Percentiles rank a stretch among this genome's conserved stretches.
Evolutionary conservation across 768 basidiomycete genomes (phyloP).

Genomic region (Boletus subparvulus): DNA sequence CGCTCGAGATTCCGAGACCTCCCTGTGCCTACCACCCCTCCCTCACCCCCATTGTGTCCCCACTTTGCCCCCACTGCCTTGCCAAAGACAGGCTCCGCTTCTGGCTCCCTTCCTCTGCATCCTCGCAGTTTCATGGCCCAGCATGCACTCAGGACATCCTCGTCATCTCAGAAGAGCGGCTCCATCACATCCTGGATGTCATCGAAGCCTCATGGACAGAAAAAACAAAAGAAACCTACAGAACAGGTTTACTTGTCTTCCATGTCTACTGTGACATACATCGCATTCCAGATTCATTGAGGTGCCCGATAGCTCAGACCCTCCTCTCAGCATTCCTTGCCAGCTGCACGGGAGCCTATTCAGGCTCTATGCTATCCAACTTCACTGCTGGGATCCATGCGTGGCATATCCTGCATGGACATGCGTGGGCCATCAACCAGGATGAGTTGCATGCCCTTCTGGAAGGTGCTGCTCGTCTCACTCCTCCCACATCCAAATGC

Average conservation of each 20-base stretch:
- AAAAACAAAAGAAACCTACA: slow-evolving; percentile 38
- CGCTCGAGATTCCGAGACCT: no score
- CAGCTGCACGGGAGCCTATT: slow-evolving; percentile 23
- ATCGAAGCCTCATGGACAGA: slow-evolving; percentile 25
- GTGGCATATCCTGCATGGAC: slow-evolving; percentile 41
- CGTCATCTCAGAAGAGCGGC: background rate
- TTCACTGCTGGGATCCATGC: slow-evolving; percentile 40
- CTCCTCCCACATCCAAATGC: no score
- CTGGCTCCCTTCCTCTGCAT: no score
- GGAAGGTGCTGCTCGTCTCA: background rate
- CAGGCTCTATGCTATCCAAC: slow-evolving; percentile 35
- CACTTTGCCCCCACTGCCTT: no score
- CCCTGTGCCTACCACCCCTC: no score
- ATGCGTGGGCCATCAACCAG: background rate
- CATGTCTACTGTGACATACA: slow-evolving; percentile 35
- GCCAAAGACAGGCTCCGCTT: no score
- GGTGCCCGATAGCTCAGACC: slow-evolving; percentile 13
- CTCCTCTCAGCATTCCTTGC: slow-evolving; percentile 35
- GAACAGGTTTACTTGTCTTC: slow-evolving; percentile 36
- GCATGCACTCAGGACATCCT: no score
- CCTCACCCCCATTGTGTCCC: no score
- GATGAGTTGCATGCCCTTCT: background rate
- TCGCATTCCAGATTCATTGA: slow-evolving; percentile 26
- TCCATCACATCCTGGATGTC: background rate
- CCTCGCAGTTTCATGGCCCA: no score